Base-by-base conservation (phyloP, 331 rosid genomes). In the Malus hybrid region DNA sequence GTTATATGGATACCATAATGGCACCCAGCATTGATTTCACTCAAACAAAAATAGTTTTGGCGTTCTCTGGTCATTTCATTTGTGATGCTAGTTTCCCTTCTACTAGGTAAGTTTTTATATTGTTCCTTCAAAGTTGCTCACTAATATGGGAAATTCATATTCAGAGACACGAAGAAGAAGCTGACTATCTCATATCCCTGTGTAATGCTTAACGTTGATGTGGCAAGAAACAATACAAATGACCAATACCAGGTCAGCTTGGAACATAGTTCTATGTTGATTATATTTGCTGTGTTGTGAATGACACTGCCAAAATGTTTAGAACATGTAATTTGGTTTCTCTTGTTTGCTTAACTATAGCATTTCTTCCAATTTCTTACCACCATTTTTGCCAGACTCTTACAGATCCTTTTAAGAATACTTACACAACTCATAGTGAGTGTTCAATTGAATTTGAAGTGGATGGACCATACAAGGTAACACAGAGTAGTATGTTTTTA, bases 391-490 rank as follows among this genome's bases (percentile, higher is more conserved):
- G 74, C 55, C 93, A 94, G 99, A 90, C 93, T 16, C 97, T 94
- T 73, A 76, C 84, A 50, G 93, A 92, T 87, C 86, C 91, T 31
- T 61, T 76, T 36, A 79, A 79, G 76, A 94, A 90, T 86, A 81
- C 84, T 69, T 94, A 94, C 80, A 67, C 89, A 76, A 89, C 92
- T 79, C 97, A 79, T 61, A 94, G 99, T 80, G 99, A 94, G 84
- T 94, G 99, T 85, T 94, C 97, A 50, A 94, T 94, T 86, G 99
- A 94, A 83, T 94, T 94, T 82, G 99, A 94, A 87, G 97, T 94
- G 84, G 99, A 94, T 83, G 99, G 99, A 68, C 99, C 99, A n/a
- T 94, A 94, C 90, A 94, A 94, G 97, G 99, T 94, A 82, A 83
- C 78, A 33, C 70, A 50, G 72, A 32, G 29, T 31, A 64, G 67